Conservation (phyloP, 2,329 filamentous ascomycete genomes). For the Chaetomium sp. region DNA sequence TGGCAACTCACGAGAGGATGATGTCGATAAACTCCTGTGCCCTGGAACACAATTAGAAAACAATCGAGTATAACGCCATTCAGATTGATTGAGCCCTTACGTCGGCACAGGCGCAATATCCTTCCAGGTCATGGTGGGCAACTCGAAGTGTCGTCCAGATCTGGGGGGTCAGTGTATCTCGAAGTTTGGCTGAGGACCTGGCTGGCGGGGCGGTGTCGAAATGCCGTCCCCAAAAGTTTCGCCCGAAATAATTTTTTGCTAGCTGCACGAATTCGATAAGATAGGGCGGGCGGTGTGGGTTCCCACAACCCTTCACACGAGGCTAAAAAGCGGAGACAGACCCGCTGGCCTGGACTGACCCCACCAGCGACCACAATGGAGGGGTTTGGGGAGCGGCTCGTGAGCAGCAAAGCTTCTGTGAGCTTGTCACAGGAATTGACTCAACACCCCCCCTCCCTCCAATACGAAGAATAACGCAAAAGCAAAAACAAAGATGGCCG, state of each 20-base stretch:
- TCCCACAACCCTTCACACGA: neutral
- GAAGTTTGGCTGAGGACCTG: slow-evolving; percentile 10
- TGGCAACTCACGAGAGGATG: slow-evolving; percentile 50
- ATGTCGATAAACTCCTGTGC: slow-evolving; percentile 95
- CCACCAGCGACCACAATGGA: slow-evolving; percentile 9
- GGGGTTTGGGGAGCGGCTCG: slow-evolving; percentile 4
- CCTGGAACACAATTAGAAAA: slow-evolving; percentile 28
- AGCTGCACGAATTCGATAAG: slow-evolving; percentile 21
- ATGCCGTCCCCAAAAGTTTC: slow-evolving; percentile 7
- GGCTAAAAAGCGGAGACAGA: slow-evolving; percentile 1
- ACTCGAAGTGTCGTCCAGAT: slow-evolving; percentile 13
- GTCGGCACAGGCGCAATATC: slow-evolving; percentile 27
- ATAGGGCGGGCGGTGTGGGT: slow-evolving; percentile 20
- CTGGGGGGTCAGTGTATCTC: slow-evolving; percentile 10
- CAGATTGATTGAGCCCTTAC: slow-evolving; percentile 14
- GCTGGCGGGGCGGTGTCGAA: slow-evolving; percentile 21
- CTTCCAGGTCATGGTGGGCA: slow-evolving; percentile 27
- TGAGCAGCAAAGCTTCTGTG: neutral
- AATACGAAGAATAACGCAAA: neutral
- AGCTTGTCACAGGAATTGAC: neutral
- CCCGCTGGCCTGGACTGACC: neutral
- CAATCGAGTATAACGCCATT: neutral
- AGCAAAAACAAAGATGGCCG: slow-evolving; percentile 31
- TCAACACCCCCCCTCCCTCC: neutral
- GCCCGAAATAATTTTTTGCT: slow-evolving; percentile 24